Conservation (phyloP, 345 rosid genomes). For the Hibiscus tridactylites region DNA sequence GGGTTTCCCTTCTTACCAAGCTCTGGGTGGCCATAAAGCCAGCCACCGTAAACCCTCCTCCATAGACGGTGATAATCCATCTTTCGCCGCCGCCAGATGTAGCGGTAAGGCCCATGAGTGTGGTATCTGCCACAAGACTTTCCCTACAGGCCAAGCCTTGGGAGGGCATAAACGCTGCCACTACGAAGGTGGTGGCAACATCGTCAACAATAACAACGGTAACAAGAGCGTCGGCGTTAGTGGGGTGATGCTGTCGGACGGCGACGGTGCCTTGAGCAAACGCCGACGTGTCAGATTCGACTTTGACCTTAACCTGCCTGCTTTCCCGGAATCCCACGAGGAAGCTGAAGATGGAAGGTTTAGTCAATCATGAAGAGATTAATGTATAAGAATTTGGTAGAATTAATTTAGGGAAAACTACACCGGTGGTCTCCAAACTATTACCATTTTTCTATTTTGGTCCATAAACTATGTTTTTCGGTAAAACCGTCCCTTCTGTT, state of each 20-base stretch:
- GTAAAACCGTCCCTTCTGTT: too few relatives aligned
- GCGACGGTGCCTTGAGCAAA: conserved; percentile 16
- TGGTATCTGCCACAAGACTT: conserved; percentile 72
- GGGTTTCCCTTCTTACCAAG: conserved; percentile 79
- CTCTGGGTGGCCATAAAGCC: conserved; percentile 91
- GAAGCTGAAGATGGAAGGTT: conserved; percentile 2
- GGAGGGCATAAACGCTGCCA: conserved; percentile 96
- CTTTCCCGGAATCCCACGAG: conserved; percentile 47
- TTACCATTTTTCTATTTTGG: too few relatives aligned
- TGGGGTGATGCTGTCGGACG: conserved; percentile 36
- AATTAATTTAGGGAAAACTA: conserved; percentile 13
- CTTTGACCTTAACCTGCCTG: conserved; percentile 76
- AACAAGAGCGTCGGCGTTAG: conserved; percentile 22
- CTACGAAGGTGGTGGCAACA: conserved; percentile 51
- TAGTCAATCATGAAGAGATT: conserved; percentile 26
- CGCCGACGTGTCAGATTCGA: conserved; percentile 41
- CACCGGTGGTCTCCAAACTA: too few relatives aligned
- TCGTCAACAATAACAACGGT: conserved; percentile 2
- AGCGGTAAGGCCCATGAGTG: conserved; percentile 72
- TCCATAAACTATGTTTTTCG: too few relatives aligned
- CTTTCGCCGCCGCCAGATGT: conserved; percentile 6
- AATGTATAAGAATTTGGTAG: conserved; percentile 22
- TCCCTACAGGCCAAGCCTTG: conserved; percentile 82
- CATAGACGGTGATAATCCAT: conserved; percentile 1
- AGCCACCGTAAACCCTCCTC: conserved; percentile 66